Evolutionary conservation across 768 basidiomycete species (phyloP).

Genomic region (Hygrophorus pudorinus): DNA sequence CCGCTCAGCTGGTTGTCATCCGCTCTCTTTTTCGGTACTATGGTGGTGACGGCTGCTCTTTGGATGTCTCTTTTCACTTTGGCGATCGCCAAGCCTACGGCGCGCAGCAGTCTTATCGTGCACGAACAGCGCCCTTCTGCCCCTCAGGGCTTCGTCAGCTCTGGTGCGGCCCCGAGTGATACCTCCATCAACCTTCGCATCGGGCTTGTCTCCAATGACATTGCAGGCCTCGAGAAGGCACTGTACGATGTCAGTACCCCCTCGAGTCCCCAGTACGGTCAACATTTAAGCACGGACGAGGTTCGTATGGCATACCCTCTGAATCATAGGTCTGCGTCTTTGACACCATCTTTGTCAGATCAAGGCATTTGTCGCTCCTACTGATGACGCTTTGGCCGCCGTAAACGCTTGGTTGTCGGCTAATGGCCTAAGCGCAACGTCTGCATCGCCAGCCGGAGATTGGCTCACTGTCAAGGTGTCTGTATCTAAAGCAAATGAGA

Average conservation of each 20-base stretch:
- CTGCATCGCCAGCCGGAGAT: constrained; percentile 16
- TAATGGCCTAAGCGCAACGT: constrained; percentile 13
- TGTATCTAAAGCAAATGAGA: constrained; percentile 17
- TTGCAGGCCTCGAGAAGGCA: constrained; percentile 16
- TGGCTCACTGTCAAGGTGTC: constrained; percentile 19
- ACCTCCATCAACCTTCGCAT: not conserved
- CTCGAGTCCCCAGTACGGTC: not conserved
- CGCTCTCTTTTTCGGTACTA: not conserved
- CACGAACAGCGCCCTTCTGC: not conserved
- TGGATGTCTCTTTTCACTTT: not conserved
- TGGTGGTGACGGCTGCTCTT: not conserved
- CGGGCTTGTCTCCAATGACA: not conserved
- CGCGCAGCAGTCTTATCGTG: not conserved
- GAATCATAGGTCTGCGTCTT: not conserved
- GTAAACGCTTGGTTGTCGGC: constrained; percentile 17
- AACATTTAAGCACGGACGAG: not conserved
- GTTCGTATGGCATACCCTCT: not conserved
- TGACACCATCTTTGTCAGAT: constrained; percentile 9
- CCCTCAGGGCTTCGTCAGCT: not conserved
- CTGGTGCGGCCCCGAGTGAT: not conserved
- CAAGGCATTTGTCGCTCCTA: constrained; percentile 19
- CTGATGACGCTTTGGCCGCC: constrained; percentile 13
- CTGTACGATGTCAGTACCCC: constrained; percentile 3
- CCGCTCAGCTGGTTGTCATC: too few species aligned
- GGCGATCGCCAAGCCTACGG: not conserved